phyloP scores from a whole-genome alignment of 768 basidiomycete genomes.

The Rhodotorula graminis region DNA sequence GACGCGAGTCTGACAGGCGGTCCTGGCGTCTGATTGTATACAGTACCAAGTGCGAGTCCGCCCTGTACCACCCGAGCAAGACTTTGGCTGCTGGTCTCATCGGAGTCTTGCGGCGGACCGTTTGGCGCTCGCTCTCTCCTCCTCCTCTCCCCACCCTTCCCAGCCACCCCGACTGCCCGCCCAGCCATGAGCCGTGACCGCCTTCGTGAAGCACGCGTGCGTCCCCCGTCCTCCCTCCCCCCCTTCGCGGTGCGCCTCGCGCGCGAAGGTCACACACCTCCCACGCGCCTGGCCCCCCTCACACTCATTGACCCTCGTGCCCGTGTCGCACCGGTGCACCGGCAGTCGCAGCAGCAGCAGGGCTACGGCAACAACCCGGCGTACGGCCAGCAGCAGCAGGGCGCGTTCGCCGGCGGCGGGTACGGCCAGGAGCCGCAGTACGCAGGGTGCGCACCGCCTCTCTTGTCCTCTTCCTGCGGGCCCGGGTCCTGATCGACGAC shows the following conservation, averaged over 20 bases:
- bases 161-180: not conserved
- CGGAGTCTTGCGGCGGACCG: too few species aligned
- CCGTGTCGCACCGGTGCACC: not conserved
- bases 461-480: too few species aligned
- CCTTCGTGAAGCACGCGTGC: constrained; percentile 34
- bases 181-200: constrained; percentile 29
- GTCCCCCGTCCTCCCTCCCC: not conserved
- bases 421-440: not conserved
- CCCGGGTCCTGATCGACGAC: not conserved
- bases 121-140: not conserved
- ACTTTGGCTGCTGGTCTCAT: too few species aligned
- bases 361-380: constrained; percentile 6
- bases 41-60: too few species aligned
- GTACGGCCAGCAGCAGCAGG: constrained; percentile 4
- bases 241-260: not conserved
- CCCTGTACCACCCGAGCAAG: too few species aligned
- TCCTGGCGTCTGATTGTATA: too few species aligned
- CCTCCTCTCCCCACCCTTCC: not conserved
- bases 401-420: constrained; percentile 20
- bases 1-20: too few species aligned
- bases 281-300: too few species aligned
- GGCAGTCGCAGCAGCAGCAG: constrained; percentile 16
- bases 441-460: too few species aligned
- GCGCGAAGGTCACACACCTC: not conserved
- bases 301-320: too few species aligned